A percentile compares a stretch with the other conserved stretches of the same genome.
Evolutionary conservation across 2,329 filamentous ascomycete species (phyloP).

Genomic region (Penicillium expansum): DNA sequence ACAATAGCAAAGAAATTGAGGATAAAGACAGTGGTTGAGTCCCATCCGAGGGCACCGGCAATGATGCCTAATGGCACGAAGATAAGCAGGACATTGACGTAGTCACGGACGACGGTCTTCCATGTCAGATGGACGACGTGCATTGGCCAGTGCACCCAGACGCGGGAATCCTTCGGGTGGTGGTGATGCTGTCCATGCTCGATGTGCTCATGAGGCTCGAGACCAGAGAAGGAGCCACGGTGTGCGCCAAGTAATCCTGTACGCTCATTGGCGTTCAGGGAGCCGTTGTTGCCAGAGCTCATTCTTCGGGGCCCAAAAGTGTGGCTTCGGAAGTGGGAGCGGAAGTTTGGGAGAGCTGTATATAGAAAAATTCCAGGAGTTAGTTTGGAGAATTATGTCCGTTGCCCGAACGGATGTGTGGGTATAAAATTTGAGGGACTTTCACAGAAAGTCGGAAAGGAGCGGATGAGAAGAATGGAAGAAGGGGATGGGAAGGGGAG

Average conservation of each 20-base stretch:
- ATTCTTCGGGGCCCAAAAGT: conserved; percentile 33
- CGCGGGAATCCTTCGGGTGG: conserved; percentile 36
- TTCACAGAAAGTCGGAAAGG: conserved; percentile 3
- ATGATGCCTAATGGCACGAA: conserved; percentile 65
- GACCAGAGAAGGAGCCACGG: conserved; percentile 19
- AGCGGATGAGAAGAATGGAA: background rate
- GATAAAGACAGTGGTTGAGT: conserved; percentile 57
- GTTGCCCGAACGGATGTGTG: background rate
- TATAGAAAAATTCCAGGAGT: background rate
- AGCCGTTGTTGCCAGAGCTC: conserved; percentile 33
- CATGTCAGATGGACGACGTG: conserved; percentile 42
- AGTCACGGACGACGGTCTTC: conserved; percentile 47
- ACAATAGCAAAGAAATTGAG: conserved; percentile 66
- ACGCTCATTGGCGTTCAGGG: conserved; percentile 34
- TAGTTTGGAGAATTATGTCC: background rate
- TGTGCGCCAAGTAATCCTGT: conserved; percentile 32
- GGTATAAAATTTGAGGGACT: background rate
- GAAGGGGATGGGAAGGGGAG: background rate
- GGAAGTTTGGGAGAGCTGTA: conserved; percentile 29
- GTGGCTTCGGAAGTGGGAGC: conserved; percentile 30
- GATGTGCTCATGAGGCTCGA: conserved; percentile 15
- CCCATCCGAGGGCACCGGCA: conserved; percentile 58
- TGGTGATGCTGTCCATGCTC: conserved; percentile 21
- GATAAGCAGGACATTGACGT: conserved; percentile 60
- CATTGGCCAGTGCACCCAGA: conserved; percentile 42